Evolutionary conservation across 202 grass and related monocot species (phyloP).

Genomic region (Thinopyrum obtusiflorum): DNA sequence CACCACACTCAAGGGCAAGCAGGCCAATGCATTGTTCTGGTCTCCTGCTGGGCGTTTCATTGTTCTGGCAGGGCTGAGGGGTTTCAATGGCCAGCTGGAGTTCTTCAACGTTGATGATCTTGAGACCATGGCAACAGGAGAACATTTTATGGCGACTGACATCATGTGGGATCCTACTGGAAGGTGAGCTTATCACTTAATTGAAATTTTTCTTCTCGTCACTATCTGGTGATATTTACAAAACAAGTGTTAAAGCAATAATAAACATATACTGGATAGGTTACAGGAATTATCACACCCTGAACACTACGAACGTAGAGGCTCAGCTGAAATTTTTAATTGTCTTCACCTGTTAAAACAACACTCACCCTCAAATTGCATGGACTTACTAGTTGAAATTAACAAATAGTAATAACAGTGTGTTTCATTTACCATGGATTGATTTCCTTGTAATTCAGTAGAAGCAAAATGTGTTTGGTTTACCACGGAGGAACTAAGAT

Average conservation of each 20-base stretch:
- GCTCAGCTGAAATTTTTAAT: background rate
- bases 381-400: background rate
- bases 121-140: slow-evolving; percentile 83
- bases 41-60: background rate
- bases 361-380: background rate
- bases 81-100: background rate
- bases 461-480: no score
- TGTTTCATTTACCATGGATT: background rate
- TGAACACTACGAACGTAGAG: no score
- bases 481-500: background rate
- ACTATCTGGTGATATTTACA: background rate
- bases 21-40: background rate
- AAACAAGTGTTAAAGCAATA: background rate
- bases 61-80: background rate
- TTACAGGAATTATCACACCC: background rate
- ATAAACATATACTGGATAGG: background rate
- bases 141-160: slow-evolving; percentile 92
- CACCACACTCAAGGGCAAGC: background rate
- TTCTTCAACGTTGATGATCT: slow-evolving; percentile 94
- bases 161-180: slow-evolving; percentile 95
- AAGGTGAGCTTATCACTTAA: slow-evolving; percentile 45
- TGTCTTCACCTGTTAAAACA: background rate
- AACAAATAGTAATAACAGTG: background rate
- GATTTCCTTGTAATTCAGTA: background rate
- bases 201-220: background rate